Conservation (phyloP, 306 rosid species). For the Sesbania bispinosa region DNA sequence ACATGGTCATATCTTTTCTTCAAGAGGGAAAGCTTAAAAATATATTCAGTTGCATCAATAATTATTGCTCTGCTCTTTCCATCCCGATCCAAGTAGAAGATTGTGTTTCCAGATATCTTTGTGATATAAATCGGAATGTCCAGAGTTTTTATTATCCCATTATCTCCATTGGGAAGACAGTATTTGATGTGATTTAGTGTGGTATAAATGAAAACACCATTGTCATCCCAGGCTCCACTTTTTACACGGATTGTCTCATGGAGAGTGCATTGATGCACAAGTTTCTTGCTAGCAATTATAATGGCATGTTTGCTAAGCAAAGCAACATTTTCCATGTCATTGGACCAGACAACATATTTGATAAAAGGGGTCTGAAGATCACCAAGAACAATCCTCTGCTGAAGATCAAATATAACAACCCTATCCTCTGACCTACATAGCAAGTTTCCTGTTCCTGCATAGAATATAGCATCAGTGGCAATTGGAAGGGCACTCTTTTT, state of each 20-base stretch:
- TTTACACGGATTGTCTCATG: slow-evolving; percentile 97
- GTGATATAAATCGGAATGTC: slow-evolving; percentile 92
- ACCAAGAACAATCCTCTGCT: slow-evolving; percentile 76
- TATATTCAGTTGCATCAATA: slow-evolving; percentile 86
- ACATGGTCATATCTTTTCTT: slow-evolving; percentile 83
- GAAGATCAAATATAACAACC: slow-evolving; percentile 83
- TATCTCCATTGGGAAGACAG: slow-evolving; percentile 91
- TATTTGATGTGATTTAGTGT: slow-evolving; percentile 89
- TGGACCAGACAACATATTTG: slow-evolving; percentile 87
- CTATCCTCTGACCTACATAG: slow-evolving; percentile 86
- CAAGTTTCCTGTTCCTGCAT: slow-evolving; percentile 87
- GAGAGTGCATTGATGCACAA: slow-evolving; percentile 92
- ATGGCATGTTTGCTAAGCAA: slow-evolving; percentile 95
- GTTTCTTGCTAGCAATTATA: slow-evolving; percentile 79
- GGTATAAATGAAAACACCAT: slow-evolving; percentile 85
- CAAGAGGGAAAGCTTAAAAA: slow-evolving; percentile 78
- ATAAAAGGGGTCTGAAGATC: slow-evolving; percentile 86
- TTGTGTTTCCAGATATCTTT: slow-evolving; percentile 70
- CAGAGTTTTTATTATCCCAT: slow-evolving; percentile 85
- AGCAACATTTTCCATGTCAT: slow-evolving; percentile 83
- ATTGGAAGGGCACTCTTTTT: slow-evolving; percentile 75
- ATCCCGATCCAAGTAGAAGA: slow-evolving; percentile 90
- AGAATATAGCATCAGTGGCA: slow-evolving; percentile 77
- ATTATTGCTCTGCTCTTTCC: slow-evolving; percentile 70
- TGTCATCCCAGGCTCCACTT: slow-evolving; percentile 98